Evolutionary conservation across 1,139 yeast genomes (phyloP), one percentile per base, ranked within the genome.

Genomic region (Sugiyamaella pinicola): DNA sequence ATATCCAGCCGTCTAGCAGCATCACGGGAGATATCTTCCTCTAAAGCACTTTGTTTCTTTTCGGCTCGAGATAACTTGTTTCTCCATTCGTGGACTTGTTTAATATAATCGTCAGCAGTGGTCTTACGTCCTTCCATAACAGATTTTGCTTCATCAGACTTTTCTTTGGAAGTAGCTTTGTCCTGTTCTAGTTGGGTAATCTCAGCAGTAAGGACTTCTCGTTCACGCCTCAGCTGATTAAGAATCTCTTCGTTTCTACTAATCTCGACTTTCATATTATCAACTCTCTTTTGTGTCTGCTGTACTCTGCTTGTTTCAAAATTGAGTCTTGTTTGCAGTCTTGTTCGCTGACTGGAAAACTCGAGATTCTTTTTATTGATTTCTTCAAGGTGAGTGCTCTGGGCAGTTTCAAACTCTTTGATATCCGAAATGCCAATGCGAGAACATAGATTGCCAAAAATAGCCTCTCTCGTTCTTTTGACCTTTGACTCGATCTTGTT

Each of bases 301-400:
- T 61, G 59, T 3, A 55, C 44, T 26, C 60, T 51, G 44, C 80
- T 87, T 19, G 64, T 70, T 64, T 88, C 96, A 69, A 88, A 88
- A 12, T 74, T 73, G 13, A 85, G 64, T 62, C 84, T 85, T 57
- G 79, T 85, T 31, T 81, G 74, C 47, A 87, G 69, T 5, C 82
- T 77, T 12, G 85, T 70, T 24, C 84, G 77, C 37, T 87, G 84
- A 54, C 81, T 82, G 34, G 79, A 72, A 59, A 78, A 81, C 59
- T 82, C 83, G 2, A 86, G 74, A 52, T 85, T 75, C 65, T 86
- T 90, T 59, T 81, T 83, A 1, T 86, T 77, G 53, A 83, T 79
- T 40, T 77, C 76, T 64, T 89, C 78, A 55, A 81, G 65, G 10
- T 81, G 71, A 2, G 82, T 74, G 9, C 93, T 91, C 55, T 85